Conservation (phyloP, 2,329 filamentous ascomycete species). For the Zalaria sp. region DNA sequence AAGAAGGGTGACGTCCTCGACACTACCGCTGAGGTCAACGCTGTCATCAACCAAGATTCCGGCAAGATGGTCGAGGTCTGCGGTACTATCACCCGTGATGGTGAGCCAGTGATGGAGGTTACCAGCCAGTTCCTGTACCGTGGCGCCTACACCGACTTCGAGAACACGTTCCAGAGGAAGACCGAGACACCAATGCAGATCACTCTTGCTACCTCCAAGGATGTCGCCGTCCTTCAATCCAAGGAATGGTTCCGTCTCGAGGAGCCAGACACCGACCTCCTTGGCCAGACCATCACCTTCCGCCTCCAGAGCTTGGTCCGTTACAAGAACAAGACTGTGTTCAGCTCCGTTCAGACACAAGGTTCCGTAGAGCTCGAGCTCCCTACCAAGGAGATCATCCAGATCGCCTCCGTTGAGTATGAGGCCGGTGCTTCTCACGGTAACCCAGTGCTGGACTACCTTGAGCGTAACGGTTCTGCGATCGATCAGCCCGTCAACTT, state of each 20-base stretch:
- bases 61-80: constrained; percentile 99
- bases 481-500: constrained; percentile 96
- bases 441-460: constrained; percentile 93
- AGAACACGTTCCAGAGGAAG: constrained; percentile 99
- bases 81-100: constrained; percentile 78
- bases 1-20: constrained; percentile 91
- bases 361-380: constrained; percentile 89
- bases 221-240: constrained; percentile 83
- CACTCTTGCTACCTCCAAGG: constrained; percentile 73
- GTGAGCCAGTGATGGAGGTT: constrained; percentile 87
- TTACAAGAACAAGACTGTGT: constrained; percentile 90
- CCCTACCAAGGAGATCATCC: constrained; percentile 91
- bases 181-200: constrained; percentile 90
- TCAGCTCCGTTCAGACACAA: constrained; percentile 79
- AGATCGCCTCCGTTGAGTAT: constrained; percentile 95
- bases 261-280: constrained; percentile 71
- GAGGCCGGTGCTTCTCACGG: constrained; percentile 82
- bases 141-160: constrained; percentile 79
- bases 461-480: constrained; percentile 76
- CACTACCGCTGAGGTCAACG: constrained; percentile 91
- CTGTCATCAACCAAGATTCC: constrained; percentile 93
- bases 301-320: constrained; percentile 80
- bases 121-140: constrained; percentile 97
- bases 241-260: constrained; percentile 96
- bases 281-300: constrained; percentile 91